phyloP scores from a whole-genome alignment of 441 rosid genomes.

The Euphorbia corollata region DNA sequence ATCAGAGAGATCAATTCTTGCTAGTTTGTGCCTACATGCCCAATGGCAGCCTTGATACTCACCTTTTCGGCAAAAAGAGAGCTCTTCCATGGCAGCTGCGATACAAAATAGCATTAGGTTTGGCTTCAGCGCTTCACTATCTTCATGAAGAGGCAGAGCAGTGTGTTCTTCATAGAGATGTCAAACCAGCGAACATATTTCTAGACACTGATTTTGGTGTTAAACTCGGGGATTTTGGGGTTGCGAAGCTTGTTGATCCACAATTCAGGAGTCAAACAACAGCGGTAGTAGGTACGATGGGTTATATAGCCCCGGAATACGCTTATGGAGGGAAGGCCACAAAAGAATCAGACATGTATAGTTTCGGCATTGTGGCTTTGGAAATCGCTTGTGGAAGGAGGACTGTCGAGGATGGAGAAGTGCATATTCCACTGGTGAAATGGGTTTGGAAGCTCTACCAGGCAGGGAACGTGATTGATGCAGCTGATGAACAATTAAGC shows the following conservation, averaged over 20 bases:
- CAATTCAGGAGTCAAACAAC: slow-evolving; percentile 1
- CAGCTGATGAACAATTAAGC: slow-evolving; percentile 3
- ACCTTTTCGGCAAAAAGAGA: background rate
- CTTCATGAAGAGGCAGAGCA: slow-evolving; percentile 11
- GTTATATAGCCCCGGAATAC: slow-evolving; percentile 6
- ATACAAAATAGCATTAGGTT: background rate
- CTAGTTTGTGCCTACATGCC: slow-evolving; percentile 9
- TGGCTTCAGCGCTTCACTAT: slow-evolving; percentile 5
- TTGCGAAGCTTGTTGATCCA: slow-evolving; percentile 7
- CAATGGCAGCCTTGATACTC: slow-evolving; percentile 11
- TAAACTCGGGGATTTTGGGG: slow-evolving; percentile 7
- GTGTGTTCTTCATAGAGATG: slow-evolving; percentile 8
- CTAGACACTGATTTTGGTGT: slow-evolving; percentile 1
- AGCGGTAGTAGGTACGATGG: background rate
- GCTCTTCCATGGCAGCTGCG: background rate
- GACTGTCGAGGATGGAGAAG: background rate
- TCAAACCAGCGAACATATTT: slow-evolving; percentile 4
- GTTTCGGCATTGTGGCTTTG: slow-evolving; percentile 6
- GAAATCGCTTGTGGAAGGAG: slow-evolving; percentile 7
- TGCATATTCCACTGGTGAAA: background rate
- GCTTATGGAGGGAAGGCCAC: slow-evolving; percentile 3
- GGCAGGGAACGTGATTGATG: slow-evolving; percentile 4
- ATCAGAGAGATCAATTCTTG: slow-evolving; percentile 2
- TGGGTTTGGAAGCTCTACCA: slow-evolving; percentile 13
- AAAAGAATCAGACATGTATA: slow-evolving; percentile 9